These are phyloP conservation scores for Plasmodium knowlesi DNA, from an alignment of 169 alveolate genomes.

Conservation along the genomic window DNA sequence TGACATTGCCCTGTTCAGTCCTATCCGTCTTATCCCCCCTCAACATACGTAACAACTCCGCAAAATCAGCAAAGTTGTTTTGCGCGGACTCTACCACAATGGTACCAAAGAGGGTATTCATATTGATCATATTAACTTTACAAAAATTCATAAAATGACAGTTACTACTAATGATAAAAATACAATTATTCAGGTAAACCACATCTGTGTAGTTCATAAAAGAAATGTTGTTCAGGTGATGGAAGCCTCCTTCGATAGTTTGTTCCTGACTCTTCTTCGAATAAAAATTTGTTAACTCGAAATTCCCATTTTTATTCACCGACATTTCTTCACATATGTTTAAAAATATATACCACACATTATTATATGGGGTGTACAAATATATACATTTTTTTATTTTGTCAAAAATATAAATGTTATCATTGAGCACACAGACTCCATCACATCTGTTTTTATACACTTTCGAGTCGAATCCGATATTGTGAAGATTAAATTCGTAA, in stretches of 20 bases:
- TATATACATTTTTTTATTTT: constrained; percentile 74
- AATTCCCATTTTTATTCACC: background rate
- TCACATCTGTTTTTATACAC: constrained; percentile 70
- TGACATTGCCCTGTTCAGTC: background rate
- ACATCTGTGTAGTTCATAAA: constrained; percentile 70
- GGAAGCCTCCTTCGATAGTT: background rate
- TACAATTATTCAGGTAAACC: constrained; percentile 40
- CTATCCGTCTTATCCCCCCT: background rate
- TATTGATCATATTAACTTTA: constrained; percentile 44
- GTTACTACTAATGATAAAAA: constrained; percentile 70
- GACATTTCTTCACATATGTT: constrained; percentile 73
- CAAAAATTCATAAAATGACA: constrained; percentile 71
- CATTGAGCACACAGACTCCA: constrained; percentile 71
- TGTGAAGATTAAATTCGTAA: constrained; percentile 55
- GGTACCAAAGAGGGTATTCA: constrained; percentile 53
- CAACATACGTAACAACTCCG: background rate
- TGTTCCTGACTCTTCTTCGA: background rate
- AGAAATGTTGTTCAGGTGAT: constrained; percentile 54
- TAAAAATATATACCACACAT: constrained; percentile 70
- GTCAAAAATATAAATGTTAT: constrained; percentile 66
- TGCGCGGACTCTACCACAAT: constrained; percentile 17
- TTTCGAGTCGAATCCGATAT: constrained; percentile 51
- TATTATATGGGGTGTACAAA: constrained; percentile 73
- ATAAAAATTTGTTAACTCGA: background rate
- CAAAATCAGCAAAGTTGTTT: background rate